phyloP scores from a whole-genome alignment of 1,284 basidiomycete genomes.

The Blastosporella zonata region DNA sequence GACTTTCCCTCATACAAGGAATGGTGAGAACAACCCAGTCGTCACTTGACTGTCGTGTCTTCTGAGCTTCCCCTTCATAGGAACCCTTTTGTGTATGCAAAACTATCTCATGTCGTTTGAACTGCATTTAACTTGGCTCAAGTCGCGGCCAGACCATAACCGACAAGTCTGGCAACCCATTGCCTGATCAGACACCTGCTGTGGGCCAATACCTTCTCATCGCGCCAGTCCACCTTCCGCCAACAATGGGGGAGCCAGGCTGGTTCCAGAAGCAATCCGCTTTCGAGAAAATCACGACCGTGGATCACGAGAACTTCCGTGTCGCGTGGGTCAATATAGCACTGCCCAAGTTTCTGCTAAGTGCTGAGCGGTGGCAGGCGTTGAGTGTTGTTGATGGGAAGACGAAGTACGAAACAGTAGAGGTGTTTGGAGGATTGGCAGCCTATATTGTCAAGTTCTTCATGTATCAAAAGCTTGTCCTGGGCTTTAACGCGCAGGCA shows the following conservation, averaged over 20 bases:
- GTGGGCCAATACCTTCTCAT: constrained; percentile 48
- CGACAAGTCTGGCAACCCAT: constrained; percentile 38
- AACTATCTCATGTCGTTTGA: not conserved
- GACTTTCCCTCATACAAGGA: constrained; percentile 48
- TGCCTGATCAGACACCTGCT: constrained; percentile 46
- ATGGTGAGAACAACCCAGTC: constrained; percentile 37
- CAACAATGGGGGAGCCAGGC: constrained; percentile 31
- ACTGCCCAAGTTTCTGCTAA: constrained; percentile 47
- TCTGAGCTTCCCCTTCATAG: constrained; percentile 29
- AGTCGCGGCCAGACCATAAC: constrained; percentile 57
- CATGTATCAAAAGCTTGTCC: constrained; percentile 38
- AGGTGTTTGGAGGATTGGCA: constrained; percentile 54
- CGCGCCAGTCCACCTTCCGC: constrained; percentile 54
- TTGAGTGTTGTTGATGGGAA: constrained; percentile 49
- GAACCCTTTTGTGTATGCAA: constrained; percentile 65
- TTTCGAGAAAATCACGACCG: constrained; percentile 38
- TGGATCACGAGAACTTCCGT: constrained; percentile 52
- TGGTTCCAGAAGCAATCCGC: constrained; percentile 29
- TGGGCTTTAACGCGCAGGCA: constrained; percentile 53
- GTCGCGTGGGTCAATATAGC: constrained; percentile 53
- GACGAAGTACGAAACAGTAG: constrained; percentile 64
- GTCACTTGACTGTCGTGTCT: too few relatives aligned
- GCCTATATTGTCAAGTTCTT: constrained; percentile 56
- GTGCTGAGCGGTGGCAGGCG: constrained; percentile 62
- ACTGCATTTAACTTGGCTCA: constrained; percentile 5